Evolutionary conservation across 768 basidiomycete genomes (phyloP), one percentile per base, ranked within the genome.

Genomic region (Lactifluus pinguis): DNA sequence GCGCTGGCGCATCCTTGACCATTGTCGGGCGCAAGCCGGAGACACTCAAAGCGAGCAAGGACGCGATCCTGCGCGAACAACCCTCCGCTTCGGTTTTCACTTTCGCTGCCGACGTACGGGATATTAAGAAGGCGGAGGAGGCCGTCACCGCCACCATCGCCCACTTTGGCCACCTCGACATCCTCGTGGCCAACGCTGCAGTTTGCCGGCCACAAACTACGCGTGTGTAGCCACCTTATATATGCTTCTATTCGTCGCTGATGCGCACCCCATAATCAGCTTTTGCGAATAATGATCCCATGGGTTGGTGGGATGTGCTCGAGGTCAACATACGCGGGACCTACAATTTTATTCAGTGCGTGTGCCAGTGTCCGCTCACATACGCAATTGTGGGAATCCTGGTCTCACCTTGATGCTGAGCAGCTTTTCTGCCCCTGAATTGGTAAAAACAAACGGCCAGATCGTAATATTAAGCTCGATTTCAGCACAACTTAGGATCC

Each of bases 1-100:
- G 50, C 5, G 62, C 65, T 2, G 68, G 68, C 4, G 68, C 68
- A 5, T 39, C 29, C 2, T 44, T 68, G 13, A 38, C 66, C 4
- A 49, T 69, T 17, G 51, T 55, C 4, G 51, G 51, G 5, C 63
- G 55, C 2, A 57, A 19, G 7, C 55, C 61, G 32, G 44, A 55
- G 17, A 11, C 51, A 5, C 60, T 64, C 36, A n/a, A 61, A 7
- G 15, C 36, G 1, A 60, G 36, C 17, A 42, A 36, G 21, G 55
- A 41, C 4, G 41, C 36, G 10, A 61, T 61, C 34, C 60, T 61
- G 3, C 38, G 39, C 13, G 44, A 44, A 8, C 36, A 5, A 0
- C 55, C 63, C 8, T 38, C 54, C 6, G 55, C 60, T 1, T 7
- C 39, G 19, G 51, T 64, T 2, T 42, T 57, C 8, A 57, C 47